Base-by-base conservation (phyloP, 371 early-diverging fungal species). In the Umbelopsis sp. region DNA sequence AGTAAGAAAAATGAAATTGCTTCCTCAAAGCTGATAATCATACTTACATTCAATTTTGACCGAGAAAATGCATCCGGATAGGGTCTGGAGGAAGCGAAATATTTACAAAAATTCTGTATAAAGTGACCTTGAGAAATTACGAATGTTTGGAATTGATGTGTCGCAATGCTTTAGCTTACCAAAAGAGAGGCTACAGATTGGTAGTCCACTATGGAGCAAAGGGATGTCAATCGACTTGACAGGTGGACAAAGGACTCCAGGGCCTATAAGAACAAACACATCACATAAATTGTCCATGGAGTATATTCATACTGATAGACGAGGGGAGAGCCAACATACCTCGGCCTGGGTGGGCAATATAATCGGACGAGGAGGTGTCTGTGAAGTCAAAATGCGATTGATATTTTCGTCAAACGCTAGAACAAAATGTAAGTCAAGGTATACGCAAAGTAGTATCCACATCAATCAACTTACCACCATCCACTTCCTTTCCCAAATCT, bases 361-460 rank as follows among this genome's bases (percentile, higher is more conserved):
- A 16, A 90, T 86, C 16, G 90, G 88, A n/a, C 91, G 83, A 62
- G 92, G 91, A 0, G 92, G 91, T 35, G 90, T 85, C 68, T 90
- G 89, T 12, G 89, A 79, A 14, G 87, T 87, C 7, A 91, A 72
- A 70, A 91, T 91, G 16, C 90, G 79, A 68, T 89, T 91, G 45
- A 92, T 85, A 9, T 80, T 79, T 18, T 89, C 82, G 71, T 93
- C 91, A 75, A 93, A 92, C 0, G 87, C 89, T 67, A 66, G 12
- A 65, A 24, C 2, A 65, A 38, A 50, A 9, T 18, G 45, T 57
- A 22, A 48, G 45, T 12, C 41, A 41, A 10, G 12, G 48, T 65
- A 35, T 18, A 44, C 50, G 7, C 46, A 29, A 7, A 2, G 16
- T 51, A 4, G 0, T 3, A 29, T 29, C 29, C 29, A 29, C 29